phyloP scores from a whole-genome alignment of 225 moss, liverwort and hornwort genomes.

The Polytrichum commune region DNA sequence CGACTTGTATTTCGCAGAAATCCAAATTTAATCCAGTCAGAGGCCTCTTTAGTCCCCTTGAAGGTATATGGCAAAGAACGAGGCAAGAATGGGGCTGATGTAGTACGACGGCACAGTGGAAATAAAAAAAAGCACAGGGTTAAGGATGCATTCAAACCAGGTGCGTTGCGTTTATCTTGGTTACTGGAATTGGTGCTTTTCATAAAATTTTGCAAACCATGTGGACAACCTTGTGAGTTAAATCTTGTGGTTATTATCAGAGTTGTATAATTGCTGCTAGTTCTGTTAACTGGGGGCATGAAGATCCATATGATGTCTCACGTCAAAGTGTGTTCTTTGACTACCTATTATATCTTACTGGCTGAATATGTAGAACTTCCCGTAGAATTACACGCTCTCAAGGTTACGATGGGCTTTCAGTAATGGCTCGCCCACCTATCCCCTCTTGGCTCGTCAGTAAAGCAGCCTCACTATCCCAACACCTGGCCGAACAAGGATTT shows the following conservation, averaged over 20 bases:
- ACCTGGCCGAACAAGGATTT: no score
- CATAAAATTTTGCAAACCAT: background rate
- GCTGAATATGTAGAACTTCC: no score
- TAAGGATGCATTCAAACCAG: constrained; percentile 21
- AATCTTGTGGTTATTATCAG: background rate
- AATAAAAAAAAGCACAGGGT: constrained; percentile 63
- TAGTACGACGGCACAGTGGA: constrained; percentile 47
- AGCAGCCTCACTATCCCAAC: no score
- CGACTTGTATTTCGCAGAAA: constrained; percentile 86
- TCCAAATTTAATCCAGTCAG: constrained; percentile 91
- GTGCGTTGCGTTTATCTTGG: background rate
- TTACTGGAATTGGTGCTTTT: background rate
- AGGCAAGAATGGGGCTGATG: constrained; percentile 26
- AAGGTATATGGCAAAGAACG: constrained; percentile 28
- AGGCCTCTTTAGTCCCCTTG: constrained; percentile 58
- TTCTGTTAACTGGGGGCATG: background rate
- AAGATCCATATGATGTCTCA: no score
- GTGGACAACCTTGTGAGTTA: background rate
- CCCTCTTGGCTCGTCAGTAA: no score
- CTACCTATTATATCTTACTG: no score
- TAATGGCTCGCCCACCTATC: no score
- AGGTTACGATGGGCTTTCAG: no score
- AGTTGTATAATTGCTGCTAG: constrained; percentile 1
- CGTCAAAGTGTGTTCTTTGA: no score
- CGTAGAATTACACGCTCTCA: no score